Evolutionary conservation across 2,329 filamentous ascomycete genomes (phyloP), one percentile per base, ranked within the genome.

Genomic region (Diaporthe citrichinensis): DNA sequence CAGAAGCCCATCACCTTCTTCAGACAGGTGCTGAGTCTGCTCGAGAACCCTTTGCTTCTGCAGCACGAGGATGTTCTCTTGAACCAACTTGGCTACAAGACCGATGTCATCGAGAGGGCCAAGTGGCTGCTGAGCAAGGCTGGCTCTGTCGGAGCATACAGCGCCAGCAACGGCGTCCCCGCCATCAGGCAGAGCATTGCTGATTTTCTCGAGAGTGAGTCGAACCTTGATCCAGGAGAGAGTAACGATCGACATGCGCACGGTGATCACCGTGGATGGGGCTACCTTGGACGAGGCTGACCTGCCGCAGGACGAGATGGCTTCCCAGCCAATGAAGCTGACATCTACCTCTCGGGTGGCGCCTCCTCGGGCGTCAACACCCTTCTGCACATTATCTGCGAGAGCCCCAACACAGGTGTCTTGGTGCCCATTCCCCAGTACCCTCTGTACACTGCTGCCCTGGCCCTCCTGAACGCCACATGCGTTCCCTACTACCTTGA

Each of bases 1-100:
- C 97, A 99, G 90, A 97, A 98, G 89, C 97, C 97, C 81, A 96
- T 99, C 81, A 99, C 97, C 80, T 99, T 98, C 90, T 98, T 99
- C 92, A 93, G 97, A 80, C 96, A 99, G 87, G 97, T 99, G 39
- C 90, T 97, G 81, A 98, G 95, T 86, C 85, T 99, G 77, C 86
- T 98, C 76, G 97, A 99, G 89, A 96, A 98, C 88, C 97, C 97
- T 0, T 84, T 88, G 74, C 88, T 99, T 46, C 89, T 99, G 76
- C 90, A 98, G 82, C 93, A 97, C 80, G 92, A 95, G 84, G 91
- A 96, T 78, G 92, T 94, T n/a, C 87, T 98, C 78, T 86, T 92
- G 82, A 90, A 92, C 74, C 85, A 88, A 59, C 90, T 98, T 79
- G 95, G 94, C 78, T 99, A 98, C 88, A 94, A 98, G 88, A 87